phyloP scores from a whole-genome alignment of 805 yeast genomes.

The Naumovozyma castellii region DNA sequence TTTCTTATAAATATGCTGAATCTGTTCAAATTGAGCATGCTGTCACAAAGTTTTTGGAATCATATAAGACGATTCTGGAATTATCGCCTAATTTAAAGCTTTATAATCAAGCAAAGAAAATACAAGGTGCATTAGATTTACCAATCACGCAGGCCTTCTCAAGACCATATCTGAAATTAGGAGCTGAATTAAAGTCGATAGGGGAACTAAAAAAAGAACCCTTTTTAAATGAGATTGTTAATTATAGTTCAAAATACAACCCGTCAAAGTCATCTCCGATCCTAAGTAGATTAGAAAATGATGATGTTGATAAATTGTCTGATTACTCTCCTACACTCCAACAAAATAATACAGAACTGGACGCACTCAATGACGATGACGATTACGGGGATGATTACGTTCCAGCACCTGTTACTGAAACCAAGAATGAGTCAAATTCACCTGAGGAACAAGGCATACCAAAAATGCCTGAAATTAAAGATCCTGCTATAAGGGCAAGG shows the following conservation, averaged over 20 bases:
- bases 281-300: constrained; percentile 11
- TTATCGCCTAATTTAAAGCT: constrained; percentile 47
- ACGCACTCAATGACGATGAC: constrained; percentile 5
- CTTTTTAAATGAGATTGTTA: constrained; percentile 46
- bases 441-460: too few species aligned
- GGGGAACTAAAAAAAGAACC: constrained; percentile 40
- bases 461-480: constrained; percentile 54
- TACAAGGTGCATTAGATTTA: constrained; percentile 27
- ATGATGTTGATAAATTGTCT: constrained; percentile 13
- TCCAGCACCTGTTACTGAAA: too few species aligned
- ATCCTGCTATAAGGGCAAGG: constrained; percentile 48
- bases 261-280: constrained; percentile 11
- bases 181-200: constrained; percentile 48
- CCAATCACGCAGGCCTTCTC: constrained; percentile 42
- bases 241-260: constrained; percentile 29
- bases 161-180: constrained; percentile 48
- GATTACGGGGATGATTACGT: constrained; percentile 8
- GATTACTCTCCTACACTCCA: constrained; percentile 5
- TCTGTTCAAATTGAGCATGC: constrained; percentile 43
- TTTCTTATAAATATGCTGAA: constrained; percentile 13
- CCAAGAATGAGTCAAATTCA: too few species aligned
- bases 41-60: constrained; percentile 41
- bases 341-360: neutral
- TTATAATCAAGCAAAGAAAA: constrained; percentile 29
- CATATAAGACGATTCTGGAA: constrained; percentile 40